A percentile compares a stretch with the other conserved stretches of the same genome.
Evolutionary conservation across 768 basidiomycete genomes (phyloP).

Genomic region (Serendipita indica): DNA sequence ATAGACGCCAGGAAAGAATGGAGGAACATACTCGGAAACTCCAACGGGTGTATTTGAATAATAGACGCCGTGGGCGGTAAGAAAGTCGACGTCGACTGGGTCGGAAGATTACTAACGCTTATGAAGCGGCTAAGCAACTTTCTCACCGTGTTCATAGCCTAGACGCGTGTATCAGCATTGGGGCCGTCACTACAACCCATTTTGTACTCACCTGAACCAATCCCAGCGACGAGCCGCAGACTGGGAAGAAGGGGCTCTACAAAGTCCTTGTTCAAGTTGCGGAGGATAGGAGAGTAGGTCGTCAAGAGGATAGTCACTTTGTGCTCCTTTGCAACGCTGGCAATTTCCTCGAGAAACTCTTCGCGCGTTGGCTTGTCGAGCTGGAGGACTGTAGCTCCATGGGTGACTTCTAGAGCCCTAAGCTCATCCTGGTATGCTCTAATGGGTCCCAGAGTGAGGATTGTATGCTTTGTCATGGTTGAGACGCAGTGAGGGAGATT

Average conservation of each 20-base stretch:
- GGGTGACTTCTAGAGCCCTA: background rate
- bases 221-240: conserved; percentile 15
- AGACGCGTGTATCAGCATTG: background rate
- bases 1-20: conserved; percentile 6
- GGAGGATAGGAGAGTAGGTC: conserved; percentile 9
- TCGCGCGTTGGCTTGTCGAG: background rate
- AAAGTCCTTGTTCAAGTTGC: conserved; percentile 15
- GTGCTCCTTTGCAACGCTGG: conserved; percentile 7
- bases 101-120: background rate
- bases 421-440: background rate
- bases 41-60: conserved; percentile 19
- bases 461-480: background rate
- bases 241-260: conserved; percentile 11
- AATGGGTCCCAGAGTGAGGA: background rate
- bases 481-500: conserved; percentile 3
- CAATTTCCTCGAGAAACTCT: conserved; percentile 11
- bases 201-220: conserved; percentile 18
- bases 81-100: conserved; percentile 22
- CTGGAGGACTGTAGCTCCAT: background rate
- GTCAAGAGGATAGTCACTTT: conserved; percentile 11
- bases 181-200: no score
- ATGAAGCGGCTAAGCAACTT: background rate
- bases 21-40: conserved; percentile 14
- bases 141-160: conserved; percentile 19
- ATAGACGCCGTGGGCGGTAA: conserved; percentile 18